Base-by-base conservation (phyloP, 2,329 filamentous ascomycete species). In the Penicillium griseofulvum region DNA sequence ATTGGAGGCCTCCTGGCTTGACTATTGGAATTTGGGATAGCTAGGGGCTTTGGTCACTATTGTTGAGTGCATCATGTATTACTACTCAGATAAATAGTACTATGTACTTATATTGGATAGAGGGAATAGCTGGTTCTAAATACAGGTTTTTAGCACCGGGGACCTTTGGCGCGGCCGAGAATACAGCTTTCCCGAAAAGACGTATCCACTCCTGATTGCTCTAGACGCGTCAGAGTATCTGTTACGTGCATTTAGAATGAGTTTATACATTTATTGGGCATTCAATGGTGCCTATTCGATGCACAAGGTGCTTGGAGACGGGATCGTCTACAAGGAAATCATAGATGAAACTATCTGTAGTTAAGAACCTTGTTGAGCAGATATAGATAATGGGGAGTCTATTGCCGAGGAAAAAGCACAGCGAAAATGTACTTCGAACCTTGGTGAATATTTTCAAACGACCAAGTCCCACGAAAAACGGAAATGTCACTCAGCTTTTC, bases 1-100 rank as follows among this genome's bases (percentile, higher is more conserved):
- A 50, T 43, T 43, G 33, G 22, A 14, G n/a, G 17, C 17, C 50
- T 52, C 50, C 43, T 52, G 43, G 50, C 50, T 47, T 52, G 5
- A 10, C 19, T 24, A 31, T 47, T 38, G 42, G 26, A 33, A 28
- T 48, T 39, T 26, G 34, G 19, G 10, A 33, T 52, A 17, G 50
- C 50, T 36, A 52, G 50, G 50, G 43, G 50, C 16, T 47, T 8
- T 26, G 17, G 8, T 34, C 33, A 22, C 8, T 36, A 24, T 29
- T 14, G 29, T 14, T 31, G 29, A 11, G 29, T 45, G 41, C 22
- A 36, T 52, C 5, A 22, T 41, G 26, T 17, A n/a, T 45, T 24
- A 33, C 14, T 24, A 1, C 9, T 19, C 3, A 8, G 4, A 9
- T 34, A 33, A 33, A 8, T 45, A 34, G 14, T 6, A 31, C 11